Evolutionary conservation across 108 stramenopile species (phyloP), one percentile per base, ranked within the genome.

Genomic region (Skeletonema marinoi): DNA sequence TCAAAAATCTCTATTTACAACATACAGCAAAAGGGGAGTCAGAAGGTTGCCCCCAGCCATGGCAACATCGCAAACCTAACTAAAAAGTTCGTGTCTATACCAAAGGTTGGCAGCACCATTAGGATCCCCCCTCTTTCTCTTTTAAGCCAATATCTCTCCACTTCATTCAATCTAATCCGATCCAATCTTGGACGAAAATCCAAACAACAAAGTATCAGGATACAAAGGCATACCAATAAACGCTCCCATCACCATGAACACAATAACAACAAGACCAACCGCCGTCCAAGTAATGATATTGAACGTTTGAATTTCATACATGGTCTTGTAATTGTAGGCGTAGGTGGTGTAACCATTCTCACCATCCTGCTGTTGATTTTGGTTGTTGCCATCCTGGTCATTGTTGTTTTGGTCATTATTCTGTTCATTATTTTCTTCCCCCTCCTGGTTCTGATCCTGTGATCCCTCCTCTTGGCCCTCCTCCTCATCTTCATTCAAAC

Each of bases 231-330:
- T 95, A 74, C 77, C 78, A 51, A 92, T 71, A 70, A 93, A 88
- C 19, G 89, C 65, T 66, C 80, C 85, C 58, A 90, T 78, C 64
- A 81, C 88, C 78, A 73, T 89, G 56, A 87, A 82, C 5, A 95
- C 72, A 61, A 87, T 54, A 0, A 80, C 78, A 59, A 88, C 75
- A 54, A 95, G 77, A 59, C 90, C 92, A 44, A 95, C 68, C 2
- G 92, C 70, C 36, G 94, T 92, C 94, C 94, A 95, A 59, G 90
- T 80, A 46, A 92, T 88, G 69, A 93, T 85, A 68, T 95, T 95
- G 90, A 92, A 93, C 51, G 92, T 92, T 73, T 95, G 94, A 61
- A 95, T 95, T 73, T 95, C 91, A 70, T 91, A 91, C 89, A 95
- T 95, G 67, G 91, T 88, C 81, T 93, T 95, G 84, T 88, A 89